Evolutionary conservation across 768 basidiomycete species (phyloP), one percentile per base, ranked within the genome.

Genomic region (Rhodotorula babjevae): DNA sequence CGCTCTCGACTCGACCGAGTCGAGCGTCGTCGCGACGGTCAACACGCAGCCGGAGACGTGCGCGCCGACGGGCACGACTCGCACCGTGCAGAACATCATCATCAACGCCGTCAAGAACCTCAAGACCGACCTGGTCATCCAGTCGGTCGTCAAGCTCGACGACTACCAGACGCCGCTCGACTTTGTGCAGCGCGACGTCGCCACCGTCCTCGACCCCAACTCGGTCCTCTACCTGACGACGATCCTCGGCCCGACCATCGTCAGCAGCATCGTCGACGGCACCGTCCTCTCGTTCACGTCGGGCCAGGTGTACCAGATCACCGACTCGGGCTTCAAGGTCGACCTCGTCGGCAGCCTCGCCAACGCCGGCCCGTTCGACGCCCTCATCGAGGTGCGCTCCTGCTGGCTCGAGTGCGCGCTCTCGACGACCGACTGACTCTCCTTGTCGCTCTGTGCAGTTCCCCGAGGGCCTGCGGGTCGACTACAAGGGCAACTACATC

Each of bases 211-310:
- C 4, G 89, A 90, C 78, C 50, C 50, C 5, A 77, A 84, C 71
- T 87, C 87, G 4, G 85, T 84, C 0, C 80, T 90, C 36, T 89
- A 85, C 80, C 83, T 90, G 62, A 87, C 90, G 53, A 87, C 88
- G n/a, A 87, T 86, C 8, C 87, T 90, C 44, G 87, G 88, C 55
- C 87, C 84, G 27, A 87, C 89, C 23, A 81, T 73, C 60, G 72
- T 73, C n/a, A 57, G 59, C 7, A 42, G 57, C 52, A 73, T 90
- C 25, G 88, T 90, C 36, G 84, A 87, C 60, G 83, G 82, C 29
- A 83, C 89, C 1, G 72, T 82, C 11, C 78, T 90, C 61, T 81
- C 82, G 15, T 90, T 89, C 79, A 83, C 77, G 44, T 81, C 83
- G 58, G 89, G 86, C 5, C 85, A 87, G 66, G 87, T 90, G 76